Base-by-base conservation (phyloP, 2,329 filamentous ascomycete genomes). In the Incumbomyces delicatus region DNA sequence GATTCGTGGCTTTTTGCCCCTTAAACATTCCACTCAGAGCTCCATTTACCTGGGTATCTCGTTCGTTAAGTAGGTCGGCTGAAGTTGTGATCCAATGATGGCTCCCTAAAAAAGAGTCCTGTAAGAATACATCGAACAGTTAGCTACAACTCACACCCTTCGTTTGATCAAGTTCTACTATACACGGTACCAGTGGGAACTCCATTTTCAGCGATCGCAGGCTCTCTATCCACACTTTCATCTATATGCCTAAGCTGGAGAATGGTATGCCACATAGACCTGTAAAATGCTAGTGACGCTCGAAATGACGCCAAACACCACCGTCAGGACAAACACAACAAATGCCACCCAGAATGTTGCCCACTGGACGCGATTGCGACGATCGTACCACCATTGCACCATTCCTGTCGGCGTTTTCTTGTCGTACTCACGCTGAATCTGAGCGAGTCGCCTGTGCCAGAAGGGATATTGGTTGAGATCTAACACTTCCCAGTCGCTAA, bases 261-360 rank as follows among this genome's bases (percentile, higher is more conserved):
- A 4, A 35, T 35, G 33, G 12, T 35, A 35, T 12, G 37, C 37
- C 12, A 20, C 16, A 40, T 40, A 40, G 12, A 49, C 60, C 33
- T 61, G 58, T 49, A 61, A 31, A 44, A 59, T 59, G 37, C 60
- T 52, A 46, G 60, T 52, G 41, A 65, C 39, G 49, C 50, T 55
- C 49, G 62, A 48, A 46, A 58, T 48, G 45, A 63, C 31, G 35
- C 63, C 53, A 58, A 66, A 59, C 49, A 58, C 53, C 38, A 59
- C 49, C 22, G 51, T 60, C 31, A 58, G 50, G 36, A 47, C 17
- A 6, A 64, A 48, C 1, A 62, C 58, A 2, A 58, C 17, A 10
- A 63, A 49, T 3, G 60, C 65, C 16, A 65, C 52, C 61, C 62
- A 65, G 40, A 65, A 63, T 7, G 58, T 63, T 33, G 58, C 61